Evolutionary conservation across 2,329 filamentous ascomycete species (phyloP).

Genomic region (Didymella segeticola): DNA sequence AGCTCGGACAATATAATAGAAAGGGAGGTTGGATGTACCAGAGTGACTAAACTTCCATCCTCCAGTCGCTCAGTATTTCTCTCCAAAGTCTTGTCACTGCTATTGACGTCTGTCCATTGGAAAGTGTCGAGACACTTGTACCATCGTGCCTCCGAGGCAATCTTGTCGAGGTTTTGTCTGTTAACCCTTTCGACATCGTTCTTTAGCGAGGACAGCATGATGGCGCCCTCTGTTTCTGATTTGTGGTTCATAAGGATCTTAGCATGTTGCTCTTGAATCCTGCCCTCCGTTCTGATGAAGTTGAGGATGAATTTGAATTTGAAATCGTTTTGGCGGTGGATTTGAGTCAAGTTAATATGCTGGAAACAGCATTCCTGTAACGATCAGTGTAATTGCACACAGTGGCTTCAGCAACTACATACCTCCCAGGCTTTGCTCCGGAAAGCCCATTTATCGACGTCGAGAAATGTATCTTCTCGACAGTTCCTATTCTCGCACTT

Average conservation of each 20-base stretch:
- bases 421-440: constrained; percentile 60
- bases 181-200: constrained; percentile 44
- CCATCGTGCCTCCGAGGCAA: constrained; percentile 29
- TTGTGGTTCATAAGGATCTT: constrained; percentile 48
- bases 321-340: constrained; percentile 64
- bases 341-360: constrained; percentile 60
- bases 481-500: constrained; percentile 28
- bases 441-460: constrained; percentile 68
- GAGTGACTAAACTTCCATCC: constrained; percentile 29
- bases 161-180: constrained; percentile 40
- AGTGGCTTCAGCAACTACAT: not conserved
- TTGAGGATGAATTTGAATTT: constrained; percentile 63
- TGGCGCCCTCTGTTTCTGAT: constrained; percentile 52
- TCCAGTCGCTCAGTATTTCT: constrained; percentile 14
- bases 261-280: constrained; percentile 50
- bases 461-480: constrained; percentile 49
- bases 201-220: constrained; percentile 55
- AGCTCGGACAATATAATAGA: not conserved
- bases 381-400: constrained; percentile 4
- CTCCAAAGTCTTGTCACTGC: constrained; percentile 22
- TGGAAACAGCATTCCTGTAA: constrained; percentile 57
- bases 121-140: constrained; percentile 54
- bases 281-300: constrained; percentile 55
- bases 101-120: constrained; percentile 43
- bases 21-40: constrained; percentile 3